Conservation (phyloP, 1,284 basidiomycete species). For the Ustilago nuda region DNA sequence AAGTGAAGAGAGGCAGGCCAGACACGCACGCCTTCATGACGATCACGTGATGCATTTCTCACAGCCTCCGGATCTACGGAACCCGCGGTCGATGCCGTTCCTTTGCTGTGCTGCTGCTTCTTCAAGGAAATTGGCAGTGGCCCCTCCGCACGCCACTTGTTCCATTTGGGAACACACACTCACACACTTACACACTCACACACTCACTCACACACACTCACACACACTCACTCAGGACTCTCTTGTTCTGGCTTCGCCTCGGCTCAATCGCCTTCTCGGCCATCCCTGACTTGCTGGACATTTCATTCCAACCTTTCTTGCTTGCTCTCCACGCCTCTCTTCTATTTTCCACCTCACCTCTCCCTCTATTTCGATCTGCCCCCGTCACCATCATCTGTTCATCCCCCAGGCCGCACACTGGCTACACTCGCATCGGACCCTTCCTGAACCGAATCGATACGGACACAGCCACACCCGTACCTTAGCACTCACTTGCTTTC, state of each 20-base stretch:
- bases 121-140: background rate
- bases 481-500: background rate
- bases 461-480: background rate
- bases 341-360: background rate
- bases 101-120: background rate
- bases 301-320: background rate
- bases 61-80: background rate
- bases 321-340: background rate
- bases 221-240: background rate
- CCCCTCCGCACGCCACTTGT: slow-evolving; percentile 6
- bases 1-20: no score
- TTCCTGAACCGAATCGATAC: background rate
- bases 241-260: background rate
- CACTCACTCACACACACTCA: background rate
- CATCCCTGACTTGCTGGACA: slow-evolving; percentile 1
- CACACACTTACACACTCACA: background rate
- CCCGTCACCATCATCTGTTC: background rate
- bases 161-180: background rate
- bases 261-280: slow-evolving; percentile 1
- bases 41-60: no score
- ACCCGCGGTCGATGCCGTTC: background rate
- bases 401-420: background rate
- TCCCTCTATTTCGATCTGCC: background rate
- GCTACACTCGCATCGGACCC: background rate
- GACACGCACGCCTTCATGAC: no score